Conservation (phyloP, 331 rosid genomes). For the Quercus tomentella region DNA sequence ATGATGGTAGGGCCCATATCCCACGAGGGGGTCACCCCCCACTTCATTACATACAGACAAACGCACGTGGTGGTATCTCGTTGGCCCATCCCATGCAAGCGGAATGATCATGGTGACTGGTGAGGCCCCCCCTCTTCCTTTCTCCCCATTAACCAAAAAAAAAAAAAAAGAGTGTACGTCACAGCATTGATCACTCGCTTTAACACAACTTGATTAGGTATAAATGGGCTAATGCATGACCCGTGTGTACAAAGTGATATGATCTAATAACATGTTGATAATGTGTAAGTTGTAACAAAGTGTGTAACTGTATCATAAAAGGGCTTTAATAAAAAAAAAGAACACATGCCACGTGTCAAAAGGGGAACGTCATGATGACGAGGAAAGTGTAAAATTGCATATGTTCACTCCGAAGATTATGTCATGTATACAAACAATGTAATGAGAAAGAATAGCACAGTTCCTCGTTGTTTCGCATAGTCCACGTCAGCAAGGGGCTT, state of each 20-base stretch:
- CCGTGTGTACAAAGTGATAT: too few species aligned
- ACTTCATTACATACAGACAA: background rate
- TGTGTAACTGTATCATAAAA: too few species aligned
- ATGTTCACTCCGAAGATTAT: conserved; percentile 41
- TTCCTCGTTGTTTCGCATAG: background rate
- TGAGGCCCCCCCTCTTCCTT: background rate
- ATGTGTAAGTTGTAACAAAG: rapidly evolving
- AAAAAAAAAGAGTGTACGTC: too few species aligned
- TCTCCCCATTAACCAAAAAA: too few species aligned
- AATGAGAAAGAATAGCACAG: background rate
- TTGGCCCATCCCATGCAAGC: background rate
- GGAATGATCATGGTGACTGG: conserved; percentile 14
- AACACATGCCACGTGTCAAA: conserved; percentile 49
- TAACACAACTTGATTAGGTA: too few species aligned
- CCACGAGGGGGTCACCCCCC: conserved; percentile 13
- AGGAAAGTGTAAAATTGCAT: conserved; percentile 20
- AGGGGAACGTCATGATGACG: conserved; percentile 56
- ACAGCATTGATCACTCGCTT: too few species aligned
- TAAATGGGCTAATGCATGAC: too few species aligned
- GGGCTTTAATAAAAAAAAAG: background rate
- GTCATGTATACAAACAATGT: conserved; percentile 29
- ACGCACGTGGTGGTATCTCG: conserved; percentile 27
- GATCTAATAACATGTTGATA: rapidly evolving
- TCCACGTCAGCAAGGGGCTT: conserved; percentile 42
- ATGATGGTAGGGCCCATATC: conserved; percentile 39